A percentile compares a stretch with the other conserved stretches of the same genome.
phyloP scores from a whole-genome alignment of 139 green algal species.

The Haematococcus lacustris region DNA sequence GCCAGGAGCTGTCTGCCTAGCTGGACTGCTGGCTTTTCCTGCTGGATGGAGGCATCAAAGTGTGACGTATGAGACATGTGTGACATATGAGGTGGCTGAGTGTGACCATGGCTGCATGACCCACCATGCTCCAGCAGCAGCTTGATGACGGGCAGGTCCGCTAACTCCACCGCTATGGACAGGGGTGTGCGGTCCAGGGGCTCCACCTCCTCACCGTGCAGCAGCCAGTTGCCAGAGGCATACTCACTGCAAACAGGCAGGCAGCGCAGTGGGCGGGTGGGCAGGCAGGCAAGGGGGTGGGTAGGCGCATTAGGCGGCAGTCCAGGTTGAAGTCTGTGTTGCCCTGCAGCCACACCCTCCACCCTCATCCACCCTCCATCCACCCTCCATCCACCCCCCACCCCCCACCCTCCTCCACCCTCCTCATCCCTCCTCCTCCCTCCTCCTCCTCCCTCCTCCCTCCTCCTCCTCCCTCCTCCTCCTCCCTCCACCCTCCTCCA shows the following conservation, averaged over 20 bases:
- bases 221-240: constrained; percentile 42
- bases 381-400: too few species aligned
- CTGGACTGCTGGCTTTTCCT: background rate
- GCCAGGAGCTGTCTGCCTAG: background rate
- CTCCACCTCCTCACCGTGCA: constrained; percentile 29
- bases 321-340: constrained; percentile 8
- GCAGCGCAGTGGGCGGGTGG: background rate
- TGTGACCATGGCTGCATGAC: background rate
- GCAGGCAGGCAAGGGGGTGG: background rate
- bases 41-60: background rate
- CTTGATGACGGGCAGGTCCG: constrained; percentile 21
- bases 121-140: constrained; percentile 40
- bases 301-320: background rate
- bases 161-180: constrained; percentile 37
- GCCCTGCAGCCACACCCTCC: background rate
- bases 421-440: too few species aligned
- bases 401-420: too few species aligned
- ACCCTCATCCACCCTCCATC: too few species aligned
- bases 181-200: constrained; percentile 45
- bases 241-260: constrained; percentile 21
- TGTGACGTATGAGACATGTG: too few species aligned
- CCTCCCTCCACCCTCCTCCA: background rate
- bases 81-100: too few species aligned
- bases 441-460: too few species aligned
- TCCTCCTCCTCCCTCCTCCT: background rate